Conservation (phyloP, 2,329 filamentous ascomycete genomes). For the Trichoderma sp. region DNA sequence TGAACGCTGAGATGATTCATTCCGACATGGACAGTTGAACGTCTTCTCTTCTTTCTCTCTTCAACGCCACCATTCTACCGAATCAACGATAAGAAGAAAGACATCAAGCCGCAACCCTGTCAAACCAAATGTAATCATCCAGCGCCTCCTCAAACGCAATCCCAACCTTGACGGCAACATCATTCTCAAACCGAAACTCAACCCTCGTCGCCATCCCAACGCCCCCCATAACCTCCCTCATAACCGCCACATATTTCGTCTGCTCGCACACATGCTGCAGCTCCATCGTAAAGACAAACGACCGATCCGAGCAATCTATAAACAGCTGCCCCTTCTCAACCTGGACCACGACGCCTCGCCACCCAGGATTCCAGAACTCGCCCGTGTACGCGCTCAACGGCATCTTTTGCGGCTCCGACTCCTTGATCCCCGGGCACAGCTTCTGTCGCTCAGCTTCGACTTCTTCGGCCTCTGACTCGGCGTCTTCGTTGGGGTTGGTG, state of each 20-base stretch:
- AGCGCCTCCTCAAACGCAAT: background rate
- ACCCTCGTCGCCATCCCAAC: slow-evolving; percentile 8
- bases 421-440: background rate
- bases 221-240: background rate
- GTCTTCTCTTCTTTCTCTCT: too few species aligned
- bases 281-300: slow-evolving; percentile 27
- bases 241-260: slow-evolving; percentile 22
- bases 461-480: background rate
- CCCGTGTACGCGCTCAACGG: slow-evolving; percentile 24
- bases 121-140: slow-evolving; percentile 12
- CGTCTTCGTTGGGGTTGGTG: background rate
- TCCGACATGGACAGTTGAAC: too few species aligned
- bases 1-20: too few species aligned
- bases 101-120: background rate
- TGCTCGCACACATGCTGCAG: slow-evolving; percentile 25
- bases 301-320: slow-evolving; percentile 30
- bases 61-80: too few species aligned
- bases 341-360: slow-evolving; percentile 25
- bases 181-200: slow-evolving; percentile 24
- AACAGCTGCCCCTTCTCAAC: slow-evolving; percentile 22
- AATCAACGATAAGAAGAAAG: background rate
- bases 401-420: background rate
- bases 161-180: background rate
- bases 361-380: slow-evolving; percentile 28
- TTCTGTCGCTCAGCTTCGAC: background rate